phyloP scores from a whole-genome alignment of 2,329 filamentous ascomycete species.

The Leptographium radiaticola region DNA sequence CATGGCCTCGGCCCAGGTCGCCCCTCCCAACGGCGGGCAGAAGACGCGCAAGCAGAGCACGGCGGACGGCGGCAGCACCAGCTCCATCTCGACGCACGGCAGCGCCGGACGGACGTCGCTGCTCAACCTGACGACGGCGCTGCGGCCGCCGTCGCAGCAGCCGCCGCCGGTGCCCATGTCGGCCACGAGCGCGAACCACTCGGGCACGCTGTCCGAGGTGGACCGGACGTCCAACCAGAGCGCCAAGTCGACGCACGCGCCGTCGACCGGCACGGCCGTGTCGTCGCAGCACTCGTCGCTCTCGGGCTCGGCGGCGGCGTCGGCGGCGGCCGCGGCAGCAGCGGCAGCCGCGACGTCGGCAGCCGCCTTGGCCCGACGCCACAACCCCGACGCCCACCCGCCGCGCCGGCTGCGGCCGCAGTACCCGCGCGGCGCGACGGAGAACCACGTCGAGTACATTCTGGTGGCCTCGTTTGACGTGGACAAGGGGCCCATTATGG shows the following conservation, averaged over 20 bases:
- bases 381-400: conserved; percentile 37
- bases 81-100: conserved; percentile 13
- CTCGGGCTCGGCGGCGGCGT: conserved; percentile 20
- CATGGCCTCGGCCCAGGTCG: not conserved
- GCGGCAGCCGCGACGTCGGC: not conserved
- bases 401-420: conserved; percentile 54
- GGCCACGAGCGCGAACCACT: not conserved
- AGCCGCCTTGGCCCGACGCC: conserved; percentile 20
- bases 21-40: not conserved
- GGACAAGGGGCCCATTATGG: conserved; percentile 91
- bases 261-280: conserved; percentile 39
- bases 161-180: not conserved
- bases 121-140: not conserved
- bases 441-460: conserved; percentile 98
- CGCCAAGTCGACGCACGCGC: conserved; percentile 42
- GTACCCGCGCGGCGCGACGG: conserved; percentile 57
- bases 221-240: conserved; percentile 47
- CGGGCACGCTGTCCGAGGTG: conserved; percentile 21
- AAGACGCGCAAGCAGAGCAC: conserved; percentile 21
- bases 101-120: conserved; percentile 41
- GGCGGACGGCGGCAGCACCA: conserved; percentile 17
- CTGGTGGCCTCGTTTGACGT: conserved; percentile 96
- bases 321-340: not conserved
- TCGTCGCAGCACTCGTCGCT: conserved; percentile 50
- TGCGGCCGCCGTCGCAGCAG: not conserved